These are phyloP conservation scores for Candida piceae DNA, from an alignment of 805 yeast species.

Conservation along the genomic window DNA sequence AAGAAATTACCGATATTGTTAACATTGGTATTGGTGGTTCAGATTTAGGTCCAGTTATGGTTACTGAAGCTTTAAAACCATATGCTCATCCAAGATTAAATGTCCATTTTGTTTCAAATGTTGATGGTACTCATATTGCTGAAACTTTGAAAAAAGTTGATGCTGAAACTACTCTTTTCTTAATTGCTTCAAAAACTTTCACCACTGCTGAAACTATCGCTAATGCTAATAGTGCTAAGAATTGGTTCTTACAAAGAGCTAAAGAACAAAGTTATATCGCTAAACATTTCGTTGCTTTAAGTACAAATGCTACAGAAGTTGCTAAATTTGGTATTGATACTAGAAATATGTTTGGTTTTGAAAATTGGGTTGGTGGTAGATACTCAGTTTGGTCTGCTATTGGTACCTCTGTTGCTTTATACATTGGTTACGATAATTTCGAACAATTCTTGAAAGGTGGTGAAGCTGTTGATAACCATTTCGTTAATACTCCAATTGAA, in stretches of 20 bases:
- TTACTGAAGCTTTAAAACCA: conserved; percentile 93
- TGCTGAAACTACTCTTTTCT: conserved; percentile 89
- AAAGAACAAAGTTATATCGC: conserved; percentile 72
- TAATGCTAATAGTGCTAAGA: conserved; percentile 92
- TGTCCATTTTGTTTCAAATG: conserved; percentile 94
- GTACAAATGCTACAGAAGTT: conserved; percentile 90
- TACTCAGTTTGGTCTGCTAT: conserved; percentile 99
- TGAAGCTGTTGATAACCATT: conserved; percentile 93
- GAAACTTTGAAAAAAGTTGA: conserved; percentile 75
- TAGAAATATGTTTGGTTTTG: conserved; percentile 97
- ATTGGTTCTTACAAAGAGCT: conserved; percentile 73
- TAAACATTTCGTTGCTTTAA: conserved; percentile 95
- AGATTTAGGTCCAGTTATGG: conserved; percentile 99
- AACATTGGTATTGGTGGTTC: conserved; percentile 99
- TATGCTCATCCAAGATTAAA: conserved; percentile 69
- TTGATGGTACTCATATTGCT: conserved; percentile 96
- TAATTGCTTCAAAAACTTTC: conserved; percentile 95
- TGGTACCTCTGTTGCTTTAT: conserved; percentile 91
- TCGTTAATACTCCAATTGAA: conserved; percentile 76
- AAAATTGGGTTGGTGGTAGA: conserved; percentile 99
- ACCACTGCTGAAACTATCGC: conserved; percentile 98
- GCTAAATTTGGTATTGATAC: conserved; percentile 95
- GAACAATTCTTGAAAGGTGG: conserved; percentile 93
- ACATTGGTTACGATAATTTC: conserved; percentile 93
- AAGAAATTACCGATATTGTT: conserved; percentile 86